Evolutionary conservation across 2,329 filamentous ascomycete species (phyloP).

Genomic region (Hypoxylon sp.): DNA sequence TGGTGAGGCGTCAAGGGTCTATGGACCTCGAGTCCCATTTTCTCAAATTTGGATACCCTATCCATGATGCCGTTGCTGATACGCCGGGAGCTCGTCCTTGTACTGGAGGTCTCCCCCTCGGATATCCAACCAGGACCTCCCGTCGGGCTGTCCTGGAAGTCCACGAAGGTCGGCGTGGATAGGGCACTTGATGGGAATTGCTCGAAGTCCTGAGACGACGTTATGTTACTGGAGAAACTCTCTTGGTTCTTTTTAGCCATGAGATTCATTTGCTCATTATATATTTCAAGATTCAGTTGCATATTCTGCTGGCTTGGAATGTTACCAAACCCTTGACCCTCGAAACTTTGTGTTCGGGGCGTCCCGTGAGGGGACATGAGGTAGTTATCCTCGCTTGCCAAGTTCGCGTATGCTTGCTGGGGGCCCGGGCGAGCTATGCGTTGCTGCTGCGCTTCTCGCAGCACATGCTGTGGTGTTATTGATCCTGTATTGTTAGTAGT

Average conservation of each 20-base stretch:
- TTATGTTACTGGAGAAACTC: slow-evolving; percentile 53
- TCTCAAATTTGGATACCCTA: slow-evolving; percentile 67
- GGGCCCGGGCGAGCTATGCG: slow-evolving; percentile 81
- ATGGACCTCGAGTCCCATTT: slow-evolving; percentile 55
- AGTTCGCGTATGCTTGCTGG: slow-evolving; percentile 50
- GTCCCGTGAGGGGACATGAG: slow-evolving; percentile 65
- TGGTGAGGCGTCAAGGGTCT: slow-evolving; percentile 71
- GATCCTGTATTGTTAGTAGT: slow-evolving; percentile 64
- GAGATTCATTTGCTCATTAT: slow-evolving; percentile 53
- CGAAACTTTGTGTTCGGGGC: slow-evolving; percentile 63
- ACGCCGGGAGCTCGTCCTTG: slow-evolving; percentile 55
- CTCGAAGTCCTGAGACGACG: slow-evolving; percentile 58
- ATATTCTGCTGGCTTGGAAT: slow-evolving; percentile 44
- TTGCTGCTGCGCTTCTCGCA: slow-evolving; percentile 92
- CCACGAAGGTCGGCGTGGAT: slow-evolving; percentile 60
- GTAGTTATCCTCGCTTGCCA: slow-evolving; percentile 61
- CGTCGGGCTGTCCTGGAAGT: slow-evolving; percentile 58
- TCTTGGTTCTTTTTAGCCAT: slow-evolving; percentile 59
- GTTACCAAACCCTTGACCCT: slow-evolving; percentile 55
- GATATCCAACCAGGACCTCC: slow-evolving; percentile 58
- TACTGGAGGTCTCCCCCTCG: slow-evolving; percentile 56
- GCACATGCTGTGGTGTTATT: slow-evolving; percentile 75
- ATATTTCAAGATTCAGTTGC: slow-evolving; percentile 58
- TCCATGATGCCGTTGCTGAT: slow-evolving; percentile 70
- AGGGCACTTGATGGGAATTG: slow-evolving; percentile 58